Percentiles rank a stretch among this genome's conserved stretches.
Conservation (phyloP, 768 basidiomycete genomes). For the Trametes villosa region DNA sequence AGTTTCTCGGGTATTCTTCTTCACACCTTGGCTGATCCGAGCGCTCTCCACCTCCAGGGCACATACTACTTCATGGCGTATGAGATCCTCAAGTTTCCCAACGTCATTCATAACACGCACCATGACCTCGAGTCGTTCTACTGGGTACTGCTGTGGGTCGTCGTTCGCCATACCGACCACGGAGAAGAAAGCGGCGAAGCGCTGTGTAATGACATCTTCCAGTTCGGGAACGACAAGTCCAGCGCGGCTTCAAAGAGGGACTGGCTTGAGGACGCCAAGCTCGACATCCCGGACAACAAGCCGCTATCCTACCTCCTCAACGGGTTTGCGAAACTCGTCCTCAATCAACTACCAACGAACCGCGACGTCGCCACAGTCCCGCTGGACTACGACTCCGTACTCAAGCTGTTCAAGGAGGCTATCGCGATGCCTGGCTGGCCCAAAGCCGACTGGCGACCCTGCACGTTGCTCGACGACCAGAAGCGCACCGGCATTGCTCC, state of each 20-base stretch:
- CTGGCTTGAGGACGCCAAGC: neutral
- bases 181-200: neutral
- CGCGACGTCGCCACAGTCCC: neutral
- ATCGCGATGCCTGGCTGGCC: neutral
- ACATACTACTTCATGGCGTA: slow-evolving; percentile 4
- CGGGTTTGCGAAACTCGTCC: neutral
- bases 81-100: neutral
- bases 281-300: neutral
- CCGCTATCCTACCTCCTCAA: neutral
- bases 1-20: too few species aligned
- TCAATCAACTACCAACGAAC: neutral
- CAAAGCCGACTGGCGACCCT: neutral
- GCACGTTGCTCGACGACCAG: neutral
- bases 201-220: neutral
- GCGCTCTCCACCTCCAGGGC: neutral
- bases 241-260: neutral
- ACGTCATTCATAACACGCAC: neutral
- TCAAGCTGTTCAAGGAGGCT: neutral
- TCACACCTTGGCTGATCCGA: neutral
- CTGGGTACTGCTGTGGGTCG: slow-evolving; percentile 9
- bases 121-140: slow-evolving; percentile 13
- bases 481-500: neutral
- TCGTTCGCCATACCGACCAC: slow-evolving; percentile 2
- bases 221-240: neutral
- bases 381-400: neutral